These are phyloP conservation scores for Parmelia sp. DNA, from an alignment of 495 filamentous ascomycete species.

Conservation along the genomic window DNA sequence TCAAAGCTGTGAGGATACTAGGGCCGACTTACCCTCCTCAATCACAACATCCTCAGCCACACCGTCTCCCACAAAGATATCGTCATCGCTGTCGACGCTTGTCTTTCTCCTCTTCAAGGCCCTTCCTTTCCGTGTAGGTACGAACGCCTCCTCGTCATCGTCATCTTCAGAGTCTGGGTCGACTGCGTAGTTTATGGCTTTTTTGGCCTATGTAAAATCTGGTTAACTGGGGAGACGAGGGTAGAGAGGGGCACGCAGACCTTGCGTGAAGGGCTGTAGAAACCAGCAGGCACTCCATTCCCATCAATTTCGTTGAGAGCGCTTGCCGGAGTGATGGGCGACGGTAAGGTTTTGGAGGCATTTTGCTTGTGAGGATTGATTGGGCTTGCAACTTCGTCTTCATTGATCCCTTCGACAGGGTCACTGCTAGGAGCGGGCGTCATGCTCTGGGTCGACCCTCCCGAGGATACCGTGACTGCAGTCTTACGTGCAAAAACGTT, in stretches of 20 bases:
- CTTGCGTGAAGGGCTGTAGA: slow-evolving; percentile 42
- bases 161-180: slow-evolving; percentile 44
- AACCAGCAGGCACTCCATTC: slow-evolving; percentile 20
- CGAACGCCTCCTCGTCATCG: slow-evolving; percentile 51
- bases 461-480: slow-evolving; percentile 32
- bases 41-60: slow-evolving; percentile 54
- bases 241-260: slow-evolving; percentile 24
- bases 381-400: slow-evolving; percentile 29
- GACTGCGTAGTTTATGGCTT: slow-evolving; percentile 39
- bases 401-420: slow-evolving; percentile 36
- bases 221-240: background rate
- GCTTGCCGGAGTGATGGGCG: slow-evolving; percentile 24
- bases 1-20: background rate
- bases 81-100: slow-evolving; percentile 55
- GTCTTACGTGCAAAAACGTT: slow-evolving; percentile 14
- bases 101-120: slow-evolving; percentile 48
- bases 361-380: slow-evolving; percentile 27
- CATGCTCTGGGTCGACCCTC: slow-evolving; percentile 44
- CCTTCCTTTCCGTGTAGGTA: slow-evolving; percentile 36
- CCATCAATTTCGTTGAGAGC: slow-evolving; percentile 2
- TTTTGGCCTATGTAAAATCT: slow-evolving; percentile 36
- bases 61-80: slow-evolving; percentile 52
- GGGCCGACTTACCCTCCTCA: slow-evolving; percentile 31
- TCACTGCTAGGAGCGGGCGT: slow-evolving; percentile 84
- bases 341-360: slow-evolving; percentile 7